phyloP scores from a whole-genome alignment of 352 stramenopile genomes.

The Pythium plurisporium region DNA sequence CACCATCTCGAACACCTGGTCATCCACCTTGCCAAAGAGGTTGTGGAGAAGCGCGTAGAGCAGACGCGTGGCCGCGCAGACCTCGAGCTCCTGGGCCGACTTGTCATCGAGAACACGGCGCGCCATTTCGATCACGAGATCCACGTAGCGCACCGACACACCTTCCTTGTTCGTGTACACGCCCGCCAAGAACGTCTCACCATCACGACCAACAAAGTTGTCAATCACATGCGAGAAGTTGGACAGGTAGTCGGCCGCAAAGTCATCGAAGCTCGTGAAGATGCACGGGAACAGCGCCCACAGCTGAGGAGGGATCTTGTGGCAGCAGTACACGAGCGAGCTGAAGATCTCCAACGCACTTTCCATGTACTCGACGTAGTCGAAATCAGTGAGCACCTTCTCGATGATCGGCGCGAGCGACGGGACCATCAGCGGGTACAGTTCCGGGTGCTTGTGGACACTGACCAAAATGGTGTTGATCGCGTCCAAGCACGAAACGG shows the following conservation, averaged over 20 bases:
- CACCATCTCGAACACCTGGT: conserved; percentile 71
- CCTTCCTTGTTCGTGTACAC: conserved; percentile 40
- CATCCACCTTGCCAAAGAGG: conserved; percentile 75
- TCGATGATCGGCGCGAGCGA: conserved; percentile 94
- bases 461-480: conserved; percentile 87
- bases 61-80: conserved; percentile 67
- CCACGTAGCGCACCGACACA: conserved; percentile 55
- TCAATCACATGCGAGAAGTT: conserved; percentile 96
- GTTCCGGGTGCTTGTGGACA: conserved; percentile 75
- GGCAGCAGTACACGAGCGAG: conserved; percentile 94
- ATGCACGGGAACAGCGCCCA: conserved; percentile 96
- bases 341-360: conserved; percentile 94
- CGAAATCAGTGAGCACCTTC: conserved; percentile 93
- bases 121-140: conserved; percentile 79
- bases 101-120: conserved; percentile 66
- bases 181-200: conserved; percentile 63
- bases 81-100: conserved; percentile 58
- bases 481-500: conserved; percentile 84
- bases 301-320: conserved; percentile 88
- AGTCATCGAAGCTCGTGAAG: conserved; percentile 94
- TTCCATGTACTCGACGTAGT: conserved; percentile 97
- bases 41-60: conserved; percentile 84
- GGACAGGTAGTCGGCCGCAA: conserved; percentile 94
- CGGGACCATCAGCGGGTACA: conserved; percentile 90
- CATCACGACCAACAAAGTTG: conserved; percentile 92